Percentiles rank a stretch among this genome's conserved stretches.
Evolutionary conservation across 1,284 basidiomycete genomes (phyloP).

Genomic region (Ceratorhiza oryzae-sativae): DNA sequence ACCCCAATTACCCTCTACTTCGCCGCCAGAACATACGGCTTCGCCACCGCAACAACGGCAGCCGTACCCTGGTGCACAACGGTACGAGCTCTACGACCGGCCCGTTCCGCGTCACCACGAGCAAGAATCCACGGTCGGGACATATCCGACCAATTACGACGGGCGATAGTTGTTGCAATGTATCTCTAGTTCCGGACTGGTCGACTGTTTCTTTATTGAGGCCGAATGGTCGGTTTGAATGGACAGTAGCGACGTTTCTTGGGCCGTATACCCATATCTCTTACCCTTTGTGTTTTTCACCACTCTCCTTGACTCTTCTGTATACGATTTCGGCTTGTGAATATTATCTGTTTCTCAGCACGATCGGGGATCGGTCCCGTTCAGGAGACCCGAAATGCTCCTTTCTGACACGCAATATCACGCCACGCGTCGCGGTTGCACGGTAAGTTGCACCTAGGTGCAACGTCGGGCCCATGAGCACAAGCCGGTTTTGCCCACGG

Average conservation of each 20-base stretch:
- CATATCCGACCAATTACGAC: constrained; percentile 15
- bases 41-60: not conserved
- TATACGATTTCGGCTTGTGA: not conserved
- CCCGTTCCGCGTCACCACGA: not conserved
- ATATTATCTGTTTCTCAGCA: not conserved
- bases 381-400: no score
- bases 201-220: not conserved
- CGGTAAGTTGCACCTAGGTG: no score
- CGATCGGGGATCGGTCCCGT: no score
- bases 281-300: not conserved
- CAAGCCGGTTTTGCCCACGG: no score
- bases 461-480: no score
- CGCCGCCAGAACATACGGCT: not conserved
- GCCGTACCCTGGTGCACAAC: not conserved
- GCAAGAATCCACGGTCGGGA: constrained; percentile 22
- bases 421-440: no score
- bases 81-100: not conserved
- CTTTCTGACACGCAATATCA: no score
- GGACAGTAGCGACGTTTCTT: not conserved
- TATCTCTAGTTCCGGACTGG: not conserved
- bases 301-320: not conserved
- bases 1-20: not conserved
- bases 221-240: not conserved
- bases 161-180: not conserved
- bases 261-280: not conserved